A percentile compares a stretch with the other conserved stretches of the same genome.
Conservation (phyloP, 2,329 filamentous ascomycete species). For the Purpureocillium takamizusanense region DNA sequence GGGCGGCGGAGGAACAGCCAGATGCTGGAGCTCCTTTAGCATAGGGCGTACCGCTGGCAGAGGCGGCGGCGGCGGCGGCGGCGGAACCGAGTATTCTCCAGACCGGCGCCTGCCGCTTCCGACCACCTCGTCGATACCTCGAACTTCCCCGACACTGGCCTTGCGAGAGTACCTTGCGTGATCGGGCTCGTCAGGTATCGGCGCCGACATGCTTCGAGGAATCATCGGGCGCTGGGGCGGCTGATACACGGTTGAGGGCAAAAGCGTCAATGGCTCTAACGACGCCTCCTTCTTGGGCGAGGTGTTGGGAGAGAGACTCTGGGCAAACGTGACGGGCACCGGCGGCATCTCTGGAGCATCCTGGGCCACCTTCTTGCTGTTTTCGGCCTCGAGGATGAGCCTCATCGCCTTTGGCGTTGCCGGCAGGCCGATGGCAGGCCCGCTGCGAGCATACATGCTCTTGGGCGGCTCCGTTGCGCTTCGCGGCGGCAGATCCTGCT, state of each 20-base stretch:
- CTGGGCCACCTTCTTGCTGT: slow-evolving; percentile 26
- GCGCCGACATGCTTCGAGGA: slow-evolving; percentile 54
- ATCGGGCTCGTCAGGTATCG: slow-evolving; percentile 30
- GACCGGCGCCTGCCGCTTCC: slow-evolving; percentile 33
- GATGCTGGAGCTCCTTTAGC: slow-evolving; percentile 53
- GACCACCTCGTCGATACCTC: slow-evolving; percentile 39
- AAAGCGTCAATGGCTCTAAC: slow-evolving; percentile 32
- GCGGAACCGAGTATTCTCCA: slow-evolving; percentile 39
- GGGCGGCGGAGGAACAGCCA: slow-evolving; percentile 51
- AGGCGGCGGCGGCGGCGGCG: slow-evolving; percentile 41
- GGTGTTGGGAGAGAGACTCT: slow-evolving; percentile 29
- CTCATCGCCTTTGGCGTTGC: slow-evolving; percentile 89
- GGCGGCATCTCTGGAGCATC: slow-evolving; percentile 46
- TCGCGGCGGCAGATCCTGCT: slow-evolving; percentile 39
- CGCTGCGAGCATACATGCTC: slow-evolving; percentile 38
- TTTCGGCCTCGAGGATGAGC: slow-evolving; percentile 58
- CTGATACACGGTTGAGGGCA: slow-evolving; percentile 53
- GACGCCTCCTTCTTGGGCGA: slow-evolving; percentile 22
- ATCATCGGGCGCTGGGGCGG: slow-evolving; percentile 40
- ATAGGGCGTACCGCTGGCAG: slow-evolving; percentile 40
- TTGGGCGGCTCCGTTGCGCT: slow-evolving; percentile 56
- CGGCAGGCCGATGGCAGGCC: slow-evolving; percentile 65
- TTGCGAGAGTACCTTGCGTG: slow-evolving; percentile 22
- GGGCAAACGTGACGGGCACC: slow-evolving; percentile 39
- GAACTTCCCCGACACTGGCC: slow-evolving; percentile 25